phyloP scores from a whole-genome alignment of 2,329 filamentous ascomycete genomes.

The Claviceps pazoutovae region DNA sequence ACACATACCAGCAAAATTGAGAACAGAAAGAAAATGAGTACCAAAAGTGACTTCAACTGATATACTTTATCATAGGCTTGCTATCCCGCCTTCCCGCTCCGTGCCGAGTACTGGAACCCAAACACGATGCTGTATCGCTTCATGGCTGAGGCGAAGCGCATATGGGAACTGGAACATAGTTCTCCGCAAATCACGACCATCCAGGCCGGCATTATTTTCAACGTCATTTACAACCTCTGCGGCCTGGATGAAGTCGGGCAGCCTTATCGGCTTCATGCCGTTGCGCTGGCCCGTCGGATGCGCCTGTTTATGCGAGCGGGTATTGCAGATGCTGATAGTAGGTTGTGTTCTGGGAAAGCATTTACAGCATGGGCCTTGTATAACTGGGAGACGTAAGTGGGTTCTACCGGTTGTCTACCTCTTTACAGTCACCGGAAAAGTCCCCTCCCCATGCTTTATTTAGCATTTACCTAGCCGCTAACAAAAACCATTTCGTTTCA shows the following conservation, averaged over 20 bases:
- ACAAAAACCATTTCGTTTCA: background rate
- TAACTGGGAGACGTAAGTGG: conserved; percentile 18
- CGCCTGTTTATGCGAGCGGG: conserved; percentile 14
- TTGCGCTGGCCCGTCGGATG: conserved; percentile 19
- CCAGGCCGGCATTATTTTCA: conserved; percentile 22
- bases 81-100: conserved; percentile 13
- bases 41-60: background rate
- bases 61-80: conserved; percentile 14
- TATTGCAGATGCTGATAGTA: conserved; percentile 7
- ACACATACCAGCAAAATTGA: background rate
- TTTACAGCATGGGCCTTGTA: conserved; percentile 24
- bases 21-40: background rate
- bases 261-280: conserved; percentile 17
- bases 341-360: conserved; percentile 9
- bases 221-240: conserved; percentile 17
- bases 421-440: background rate
- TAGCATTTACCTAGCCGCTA: background rate
- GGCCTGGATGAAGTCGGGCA: conserved; percentile 25
- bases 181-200: conserved; percentile 19
- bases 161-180: conserved; percentile 22
- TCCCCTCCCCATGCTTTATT: no score
- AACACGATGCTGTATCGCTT: conserved; percentile 21
- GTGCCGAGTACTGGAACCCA: conserved; percentile 24
- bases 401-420: background rate
- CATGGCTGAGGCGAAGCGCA: conserved; percentile 22